These are phyloP conservation scores for Boeremia lycopersici DNA, from an alignment of 2,329 filamentous ascomycete genomes.

Conservation along the genomic window DNA sequence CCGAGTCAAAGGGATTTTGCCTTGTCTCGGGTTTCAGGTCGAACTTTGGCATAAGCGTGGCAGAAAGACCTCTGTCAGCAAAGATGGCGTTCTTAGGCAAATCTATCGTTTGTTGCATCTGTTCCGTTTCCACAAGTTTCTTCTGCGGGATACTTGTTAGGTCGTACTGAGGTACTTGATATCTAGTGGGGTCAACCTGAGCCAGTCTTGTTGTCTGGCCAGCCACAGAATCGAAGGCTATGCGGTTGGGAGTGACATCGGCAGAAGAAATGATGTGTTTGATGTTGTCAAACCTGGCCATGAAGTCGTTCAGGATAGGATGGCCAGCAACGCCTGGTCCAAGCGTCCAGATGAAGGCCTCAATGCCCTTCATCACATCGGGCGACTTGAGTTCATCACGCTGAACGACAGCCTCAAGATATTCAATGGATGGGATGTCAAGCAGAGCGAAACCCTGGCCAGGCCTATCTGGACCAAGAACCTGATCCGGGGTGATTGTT, in stretches of 20 bases:
- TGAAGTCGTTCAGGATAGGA: constrained; percentile 70
- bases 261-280: constrained; percentile 79
- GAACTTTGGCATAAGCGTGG: constrained; percentile 56
- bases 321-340: constrained; percentile 70
- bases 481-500: constrained; percentile 83
- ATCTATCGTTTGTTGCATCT: constrained; percentile 31
- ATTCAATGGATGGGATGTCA: constrained; percentile 74
- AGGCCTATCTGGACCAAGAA: constrained; percentile 69
- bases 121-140: not conserved
- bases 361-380: constrained; percentile 70
- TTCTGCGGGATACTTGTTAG: constrained; percentile 55
- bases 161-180: constrained; percentile 70
- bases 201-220: constrained; percentile 71
- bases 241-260: constrained; percentile 76
- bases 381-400: constrained; percentile 73
- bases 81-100: constrained; percentile 28
- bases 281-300: constrained; percentile 63
- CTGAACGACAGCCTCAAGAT: constrained; percentile 71
- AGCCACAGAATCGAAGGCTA: constrained; percentile 72
- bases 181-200: constrained; percentile 74
- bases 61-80: constrained; percentile 51
- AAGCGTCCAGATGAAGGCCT: constrained; percentile 80
- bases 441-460: constrained; percentile 80
- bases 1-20: constrained; percentile 53
- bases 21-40: constrained; percentile 32